Percentiles rank a stretch among this genome's conserved stretches.
Evolutionary conservation across 495 filamentous ascomycete species (phyloP).

Genomic region (Lophiotrema nucula): DNA sequence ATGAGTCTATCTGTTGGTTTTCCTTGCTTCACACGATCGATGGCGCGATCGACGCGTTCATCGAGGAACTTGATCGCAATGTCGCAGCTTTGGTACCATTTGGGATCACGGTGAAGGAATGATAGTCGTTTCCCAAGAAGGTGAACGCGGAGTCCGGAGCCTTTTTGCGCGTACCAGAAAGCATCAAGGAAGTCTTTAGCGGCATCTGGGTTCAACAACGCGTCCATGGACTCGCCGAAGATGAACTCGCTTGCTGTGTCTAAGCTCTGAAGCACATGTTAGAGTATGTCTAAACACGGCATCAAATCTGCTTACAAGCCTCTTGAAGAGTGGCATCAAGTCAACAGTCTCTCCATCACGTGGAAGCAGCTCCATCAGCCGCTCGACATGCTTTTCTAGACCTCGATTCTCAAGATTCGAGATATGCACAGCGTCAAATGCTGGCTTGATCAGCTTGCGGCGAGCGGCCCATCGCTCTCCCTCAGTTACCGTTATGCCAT

Average conservation of each 20-base stretch:
- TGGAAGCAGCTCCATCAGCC: too few relatives aligned
- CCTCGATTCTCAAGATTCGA: slow-evolving; percentile 41
- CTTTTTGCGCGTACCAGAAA: slow-evolving; percentile 27
- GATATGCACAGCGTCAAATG: neutral
- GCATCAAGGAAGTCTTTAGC: slow-evolving; percentile 29
- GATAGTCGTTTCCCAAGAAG: slow-evolving; percentile 42
- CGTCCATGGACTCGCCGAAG: slow-evolving; percentile 47
- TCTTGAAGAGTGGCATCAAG: slow-evolving; percentile 70
- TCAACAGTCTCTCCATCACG: too few relatives aligned
- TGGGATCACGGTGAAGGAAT: slow-evolving; percentile 52
- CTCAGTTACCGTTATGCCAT: neutral
- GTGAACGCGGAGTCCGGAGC: slow-evolving; percentile 15
- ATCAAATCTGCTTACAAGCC: slow-evolving; percentile 45
- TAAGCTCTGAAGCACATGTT: slow-evolving; percentile 49
- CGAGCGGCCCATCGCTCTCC: neutral
- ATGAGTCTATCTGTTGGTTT: slow-evolving; percentile 64
- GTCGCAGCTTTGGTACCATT: slow-evolving; percentile 61
- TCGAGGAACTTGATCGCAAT: slow-evolving; percentile 55
- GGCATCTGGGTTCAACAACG: neutral
- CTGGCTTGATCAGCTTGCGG: neutral
- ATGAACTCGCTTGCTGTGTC: slow-evolving; percentile 83
- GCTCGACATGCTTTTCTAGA: too few relatives aligned
- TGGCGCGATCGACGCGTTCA: slow-evolving; percentile 64
- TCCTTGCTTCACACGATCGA: slow-evolving; percentile 61
- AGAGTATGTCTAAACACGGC: neutral